phyloP scores from a whole-genome alignment of 2,329 filamentous ascomycete species.

The Claviceps purpurea region DNA sequence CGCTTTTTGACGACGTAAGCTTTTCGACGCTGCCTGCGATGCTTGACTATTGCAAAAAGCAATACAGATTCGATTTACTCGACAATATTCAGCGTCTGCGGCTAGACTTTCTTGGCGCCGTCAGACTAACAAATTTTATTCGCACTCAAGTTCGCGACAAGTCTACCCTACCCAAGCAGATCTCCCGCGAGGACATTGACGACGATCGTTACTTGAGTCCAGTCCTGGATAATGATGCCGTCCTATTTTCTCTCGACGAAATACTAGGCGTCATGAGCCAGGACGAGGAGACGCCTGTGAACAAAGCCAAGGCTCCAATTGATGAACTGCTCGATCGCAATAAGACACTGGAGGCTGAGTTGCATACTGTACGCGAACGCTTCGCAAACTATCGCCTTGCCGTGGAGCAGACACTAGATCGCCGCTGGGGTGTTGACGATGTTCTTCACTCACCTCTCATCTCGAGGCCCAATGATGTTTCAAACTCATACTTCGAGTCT shows the following conservation, averaged over 20 bases:
- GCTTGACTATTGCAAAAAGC: slow-evolving; percentile 54
- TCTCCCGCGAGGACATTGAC: slow-evolving; percentile 49
- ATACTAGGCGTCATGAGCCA: slow-evolving; percentile 29
- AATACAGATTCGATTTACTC: slow-evolving; percentile 53
- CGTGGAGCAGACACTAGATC: slow-evolving; percentile 53
- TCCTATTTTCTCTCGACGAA: slow-evolving; percentile 81
- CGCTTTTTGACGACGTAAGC: slow-evolving; percentile 52
- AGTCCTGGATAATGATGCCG: slow-evolving; percentile 74
- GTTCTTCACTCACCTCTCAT: not conserved
- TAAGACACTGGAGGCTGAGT: slow-evolving; percentile 43
- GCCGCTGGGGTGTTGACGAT: slow-evolving; percentile 47
- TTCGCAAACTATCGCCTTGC: slow-evolving; percentile 52
- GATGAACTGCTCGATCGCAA: slow-evolving; percentile 35
- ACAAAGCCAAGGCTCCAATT: slow-evolving; percentile 9
- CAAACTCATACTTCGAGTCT: slow-evolving; percentile 45
- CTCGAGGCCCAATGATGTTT: slow-evolving; percentile 16
- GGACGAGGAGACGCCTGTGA: slow-evolving; percentile 22
- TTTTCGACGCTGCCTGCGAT: slow-evolving; percentile 53
- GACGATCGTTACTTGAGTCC: slow-evolving; percentile 75
- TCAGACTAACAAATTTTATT: slow-evolving; percentile 64
- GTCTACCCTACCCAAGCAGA: slow-evolving; percentile 38
- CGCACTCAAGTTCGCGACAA: slow-evolving; percentile 33
- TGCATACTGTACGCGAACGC: slow-evolving; percentile 44
- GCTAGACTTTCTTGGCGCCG: slow-evolving; percentile 59
- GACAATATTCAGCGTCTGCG: slow-evolving; percentile 41